Evolutionary conservation across 1,284 basidiomycete species (phyloP).

Genomic region (Irpex sp.): DNA sequence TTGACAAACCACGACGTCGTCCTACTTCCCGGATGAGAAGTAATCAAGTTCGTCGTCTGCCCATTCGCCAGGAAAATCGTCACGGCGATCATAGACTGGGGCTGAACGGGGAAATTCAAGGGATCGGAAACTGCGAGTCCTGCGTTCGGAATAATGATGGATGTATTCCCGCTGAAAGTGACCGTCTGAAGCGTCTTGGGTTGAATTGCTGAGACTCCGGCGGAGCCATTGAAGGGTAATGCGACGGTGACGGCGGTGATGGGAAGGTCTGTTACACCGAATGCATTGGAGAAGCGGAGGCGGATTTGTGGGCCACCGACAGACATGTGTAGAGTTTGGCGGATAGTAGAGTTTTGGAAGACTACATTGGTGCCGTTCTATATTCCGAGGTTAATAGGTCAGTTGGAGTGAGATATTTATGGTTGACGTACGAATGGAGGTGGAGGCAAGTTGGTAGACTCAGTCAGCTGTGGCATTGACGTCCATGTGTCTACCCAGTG

Average conservation of each 20-base stretch:
- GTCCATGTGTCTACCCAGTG: slow-evolving; percentile 43
- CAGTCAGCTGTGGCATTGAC: slow-evolving; percentile 47
- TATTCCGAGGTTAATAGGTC: background rate
- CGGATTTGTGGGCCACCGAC: slow-evolving; percentile 37
- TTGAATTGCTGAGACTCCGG: slow-evolving; percentile 35
- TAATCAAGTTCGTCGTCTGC: slow-evolving; percentile 38
- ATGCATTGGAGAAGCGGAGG: slow-evolving; percentile 44
- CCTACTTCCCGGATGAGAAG: slow-evolving; percentile 46
- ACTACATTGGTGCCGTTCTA: slow-evolving; percentile 31
- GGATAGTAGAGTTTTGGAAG: slow-evolving; percentile 44
- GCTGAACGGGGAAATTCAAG: slow-evolving; percentile 33
- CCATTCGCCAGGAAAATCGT: slow-evolving; percentile 39
- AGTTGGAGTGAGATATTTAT: background rate
- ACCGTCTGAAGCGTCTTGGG: slow-evolving; percentile 32
- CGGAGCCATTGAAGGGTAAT: slow-evolving; percentile 32
- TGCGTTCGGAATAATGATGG: slow-evolving; percentile 41
- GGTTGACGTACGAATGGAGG: slow-evolving; percentile 32
- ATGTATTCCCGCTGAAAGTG: slow-evolving; percentile 41
- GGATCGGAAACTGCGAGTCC: slow-evolving; percentile 44
- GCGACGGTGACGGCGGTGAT: slow-evolving; percentile 43
- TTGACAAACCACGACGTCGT: slow-evolving; percentile 41
- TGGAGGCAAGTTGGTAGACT: slow-evolving; percentile 38
- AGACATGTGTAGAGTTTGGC: slow-evolving; percentile 44
- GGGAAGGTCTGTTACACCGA: slow-evolving; percentile 39
- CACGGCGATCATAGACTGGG: slow-evolving; percentile 36